These are phyloP conservation scores for Tricholoma hemisulphureum DNA, from an alignment of 768 basidiomycete genomes.

Conservation along the genomic window DNA sequence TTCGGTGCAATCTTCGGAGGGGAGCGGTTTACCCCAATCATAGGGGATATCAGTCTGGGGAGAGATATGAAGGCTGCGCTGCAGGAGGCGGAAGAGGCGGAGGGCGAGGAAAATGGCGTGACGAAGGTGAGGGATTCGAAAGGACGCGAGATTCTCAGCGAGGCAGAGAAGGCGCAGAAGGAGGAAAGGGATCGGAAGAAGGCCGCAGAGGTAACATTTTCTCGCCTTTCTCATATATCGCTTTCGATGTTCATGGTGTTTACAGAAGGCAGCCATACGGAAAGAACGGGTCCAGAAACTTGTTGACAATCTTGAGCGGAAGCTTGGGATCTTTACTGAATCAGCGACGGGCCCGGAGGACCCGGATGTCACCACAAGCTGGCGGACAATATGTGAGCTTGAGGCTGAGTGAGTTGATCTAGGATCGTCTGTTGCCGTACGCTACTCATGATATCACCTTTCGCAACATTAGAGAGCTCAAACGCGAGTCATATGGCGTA, in stretches of 20 bases:
- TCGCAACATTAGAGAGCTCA: constrained; percentile 57
- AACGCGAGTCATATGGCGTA: constrained; percentile 82
- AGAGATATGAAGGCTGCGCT: constrained; percentile 91
- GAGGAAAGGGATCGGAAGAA: constrained; percentile 72
- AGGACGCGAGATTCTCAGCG: constrained; percentile 51
- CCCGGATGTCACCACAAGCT: constrained; percentile 66
- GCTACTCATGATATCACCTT: constrained; percentile 1
- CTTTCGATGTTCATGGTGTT: constrained; percentile 7
- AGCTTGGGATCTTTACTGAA: constrained; percentile 86
- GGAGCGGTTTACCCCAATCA: constrained; percentile 81
- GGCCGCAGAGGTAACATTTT: constrained; percentile 60
- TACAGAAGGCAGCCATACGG: constrained; percentile 76
- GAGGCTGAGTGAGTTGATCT: constrained; percentile 64
- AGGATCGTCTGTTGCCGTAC: background rate
- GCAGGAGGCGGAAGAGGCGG: constrained; percentile 80
- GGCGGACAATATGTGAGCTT: constrained; percentile 72
- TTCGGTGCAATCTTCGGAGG: constrained; percentile 88
- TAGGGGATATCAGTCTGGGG: constrained; percentile 85
- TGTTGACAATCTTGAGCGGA: constrained; percentile 74
- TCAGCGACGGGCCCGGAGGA: constrained; percentile 71
- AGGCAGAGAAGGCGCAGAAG: constrained; percentile 70
- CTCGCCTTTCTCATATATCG: constrained; percentile 2
- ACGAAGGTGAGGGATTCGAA: constrained; percentile 56
- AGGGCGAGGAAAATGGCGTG: constrained; percentile 50
- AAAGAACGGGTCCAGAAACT: constrained; percentile 74